Percentiles rank a stretch among this genome's conserved stretches.
Conservation (phyloP, 2,329 filamentous ascomycete species). For the Arthrobotrys entomopaga region DNA sequence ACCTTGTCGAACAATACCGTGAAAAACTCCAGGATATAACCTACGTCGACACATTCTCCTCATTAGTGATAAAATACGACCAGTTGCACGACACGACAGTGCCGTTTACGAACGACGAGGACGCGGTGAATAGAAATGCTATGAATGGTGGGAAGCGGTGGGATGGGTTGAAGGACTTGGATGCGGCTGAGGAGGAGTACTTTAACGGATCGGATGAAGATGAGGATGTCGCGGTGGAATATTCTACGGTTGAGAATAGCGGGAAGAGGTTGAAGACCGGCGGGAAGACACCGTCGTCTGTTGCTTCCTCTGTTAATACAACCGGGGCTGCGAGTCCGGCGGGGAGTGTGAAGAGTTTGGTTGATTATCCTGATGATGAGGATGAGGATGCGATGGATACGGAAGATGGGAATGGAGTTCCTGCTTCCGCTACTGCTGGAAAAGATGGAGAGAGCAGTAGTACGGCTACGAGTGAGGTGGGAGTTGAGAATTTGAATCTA, state of each 20-base stretch:
- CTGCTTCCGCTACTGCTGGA: constrained; percentile 60
- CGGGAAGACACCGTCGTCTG: constrained; percentile 55
- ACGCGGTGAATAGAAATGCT: constrained; percentile 63
- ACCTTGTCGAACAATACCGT: constrained; percentile 84
- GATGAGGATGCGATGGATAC: constrained; percentile 79
- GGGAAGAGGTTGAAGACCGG: constrained; percentile 58
- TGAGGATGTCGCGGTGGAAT: constrained; percentile 67
- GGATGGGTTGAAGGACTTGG: constrained; percentile 81
- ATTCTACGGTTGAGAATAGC: constrained; percentile 62
- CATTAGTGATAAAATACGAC: constrained; percentile 80
- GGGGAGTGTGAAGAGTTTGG: constrained; percentile 75
- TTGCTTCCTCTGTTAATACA: constrained; percentile 55
- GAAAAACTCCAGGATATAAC: constrained; percentile 79
- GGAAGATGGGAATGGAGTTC: constrained; percentile 63
- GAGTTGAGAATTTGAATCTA: constrained; percentile 49
- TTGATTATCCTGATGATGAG: constrained; percentile 86
- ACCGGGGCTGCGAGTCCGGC: constrained; percentile 71
- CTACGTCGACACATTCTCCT: constrained; percentile 85
- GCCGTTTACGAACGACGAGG: constrained; percentile 69
- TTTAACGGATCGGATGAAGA: constrained; percentile 91
- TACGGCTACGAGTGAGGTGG: constrained; percentile 45
- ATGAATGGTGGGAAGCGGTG: constrained; percentile 71
- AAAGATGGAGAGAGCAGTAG: constrained; percentile 59
- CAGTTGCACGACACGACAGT: constrained; percentile 75
- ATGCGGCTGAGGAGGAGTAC: constrained; percentile 89